A percentile compares a stretch with the other conserved stretches of the same genome.
Conservation (phyloP, 371 early-diverging fungal species). For the Capillidium heterosporum region DNA sequence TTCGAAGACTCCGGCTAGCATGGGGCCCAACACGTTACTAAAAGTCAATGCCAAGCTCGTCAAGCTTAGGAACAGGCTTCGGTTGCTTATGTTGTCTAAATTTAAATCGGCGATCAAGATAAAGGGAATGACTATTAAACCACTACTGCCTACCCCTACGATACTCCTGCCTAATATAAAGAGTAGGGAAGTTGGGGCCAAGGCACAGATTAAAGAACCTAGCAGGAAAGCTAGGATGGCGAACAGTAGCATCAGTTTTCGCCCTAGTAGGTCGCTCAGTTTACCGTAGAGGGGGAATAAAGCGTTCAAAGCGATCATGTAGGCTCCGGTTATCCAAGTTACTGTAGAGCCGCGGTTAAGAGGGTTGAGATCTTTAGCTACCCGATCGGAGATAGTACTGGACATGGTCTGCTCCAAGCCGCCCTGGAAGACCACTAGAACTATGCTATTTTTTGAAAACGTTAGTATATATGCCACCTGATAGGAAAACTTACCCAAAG, state of each 20-base stretch:
- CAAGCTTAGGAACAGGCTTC: neutral
- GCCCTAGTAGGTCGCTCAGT: constrained; percentile 46
- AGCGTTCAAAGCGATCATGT: constrained; percentile 19
- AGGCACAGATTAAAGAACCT: constrained; percentile 43
- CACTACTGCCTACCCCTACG: neutral
- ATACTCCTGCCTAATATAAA: neutral
- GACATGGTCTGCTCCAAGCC: no score
- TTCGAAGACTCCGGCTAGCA: neutral
- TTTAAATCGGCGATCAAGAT: neutral
- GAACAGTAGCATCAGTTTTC: constrained; percentile 32
- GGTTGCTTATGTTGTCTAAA: neutral
- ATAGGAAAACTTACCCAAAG: no score
- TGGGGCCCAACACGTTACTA: neutral
- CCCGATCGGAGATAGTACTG: no score
- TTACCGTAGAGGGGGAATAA: constrained; percentile 41
- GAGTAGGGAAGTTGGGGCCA: constrained; percentile 38
- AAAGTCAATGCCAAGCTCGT: neutral
- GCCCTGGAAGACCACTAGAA: no score
- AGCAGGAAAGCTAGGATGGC: constrained; percentile 37
- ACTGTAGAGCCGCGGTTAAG: no score
- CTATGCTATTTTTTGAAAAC: no score
- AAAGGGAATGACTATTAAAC: neutral
- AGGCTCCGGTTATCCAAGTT: constrained; percentile 47
- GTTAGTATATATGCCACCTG: no score
- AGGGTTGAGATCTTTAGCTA: no score